A percentile compares a stretch with the other conserved stretches of the same genome.
phyloP scores from a whole-genome alignment of 2,329 filamentous ascomycete species.

The Verticillium zaregamsianum region DNA sequence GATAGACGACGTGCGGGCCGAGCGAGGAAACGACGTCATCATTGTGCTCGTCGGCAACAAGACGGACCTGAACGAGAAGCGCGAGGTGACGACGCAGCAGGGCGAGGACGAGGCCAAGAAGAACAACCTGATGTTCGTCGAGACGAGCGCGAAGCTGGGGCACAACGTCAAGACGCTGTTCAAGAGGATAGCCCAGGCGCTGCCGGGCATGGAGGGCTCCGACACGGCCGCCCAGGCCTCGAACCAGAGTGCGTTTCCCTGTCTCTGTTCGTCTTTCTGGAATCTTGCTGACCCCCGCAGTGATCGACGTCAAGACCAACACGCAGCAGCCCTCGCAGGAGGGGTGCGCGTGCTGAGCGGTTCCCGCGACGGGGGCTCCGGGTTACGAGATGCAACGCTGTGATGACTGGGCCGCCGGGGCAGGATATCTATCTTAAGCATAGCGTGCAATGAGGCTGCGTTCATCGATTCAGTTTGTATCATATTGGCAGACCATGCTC shows the following conservation, averaged over 20 bases:
- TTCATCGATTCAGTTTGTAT: constrained; percentile 18
- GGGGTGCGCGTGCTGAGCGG: constrained; percentile 59
- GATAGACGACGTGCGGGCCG: constrained; percentile 96
- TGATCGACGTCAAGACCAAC: constrained; percentile 92
- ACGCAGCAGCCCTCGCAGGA: constrained; percentile 66
- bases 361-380: not conserved
- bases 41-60: constrained; percentile 99
- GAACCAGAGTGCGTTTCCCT: constrained; percentile 65
- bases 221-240: constrained; percentile 69
- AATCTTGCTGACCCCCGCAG: constrained; percentile 40
- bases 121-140: constrained; percentile 97
- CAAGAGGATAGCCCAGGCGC: constrained; percentile 94
- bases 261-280: too few relatives aligned
- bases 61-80: constrained; percentile 97
- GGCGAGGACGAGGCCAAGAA: constrained; percentile 98
- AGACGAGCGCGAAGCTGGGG: constrained; percentile 95
- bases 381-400: constrained; percentile 2
- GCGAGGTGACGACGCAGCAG: constrained; percentile 92
- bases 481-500: constrained; percentile 13
- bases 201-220: constrained; percentile 95
- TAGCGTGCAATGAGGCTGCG: constrained; percentile 21
- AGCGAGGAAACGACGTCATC: constrained; percentile 97
- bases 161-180: constrained; percentile 98
- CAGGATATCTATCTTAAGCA: constrained; percentile 19
- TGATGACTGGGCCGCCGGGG: constrained; percentile 2